Base-by-base conservation (phyloP, 163 green algal genomes). In the Scenedesmus sp. region DNA sequence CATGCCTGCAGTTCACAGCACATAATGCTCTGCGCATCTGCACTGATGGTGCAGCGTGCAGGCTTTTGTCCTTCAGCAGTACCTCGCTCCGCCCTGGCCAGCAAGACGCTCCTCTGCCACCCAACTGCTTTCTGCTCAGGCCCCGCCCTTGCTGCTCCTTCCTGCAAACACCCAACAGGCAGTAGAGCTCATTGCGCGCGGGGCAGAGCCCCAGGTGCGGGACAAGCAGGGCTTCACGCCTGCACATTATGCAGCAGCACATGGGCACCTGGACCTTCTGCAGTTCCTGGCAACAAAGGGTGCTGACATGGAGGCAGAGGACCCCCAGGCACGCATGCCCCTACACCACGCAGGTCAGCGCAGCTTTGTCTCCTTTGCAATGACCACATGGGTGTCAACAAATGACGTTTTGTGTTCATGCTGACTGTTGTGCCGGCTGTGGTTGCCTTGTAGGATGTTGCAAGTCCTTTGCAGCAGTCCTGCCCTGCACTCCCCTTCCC, bases 301-400 rank as follows among this genome's bases (percentile, higher is more conserved):
- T 26, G 91, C 92, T 0, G 91, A 94, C 49, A 33, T 96, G 18
- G 94, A 96, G 40, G 89, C 61, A 1, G 94, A 96, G 20, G 94
- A 96, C 72, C 15, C 79, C 2, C 6, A 43, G 0, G 93, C 90
- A 15, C 93, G 94, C 24, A 93, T 92, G 33, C 86, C 95, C 16
- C 85, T 97, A 65, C 95, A 96, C 83, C 94, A 94, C 33, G 95
- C 95, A 49, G 92, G 91, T 13, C 22, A 89, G 76, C 82, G 90
- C 56, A n/a, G 6, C 24, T 61, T 61, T 20, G n/a, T n/a, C n/a
- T n/a, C n/a, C n/a, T n/a, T n/a, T n/a, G n/a, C n/a, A n/a, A n/a
- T n/a, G n/a, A n/a, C n/a, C n/a, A n/a, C n/a, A n/a, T n/a, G n/a
- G n/a, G n/a, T n/a, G n/a, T n/a, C n/a, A n/a, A n/a, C n/a, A n/a